Base-by-base conservation (phyloP, 2,329 filamentous ascomycete genomes). In the Metarhizium guizhouense region DNA sequence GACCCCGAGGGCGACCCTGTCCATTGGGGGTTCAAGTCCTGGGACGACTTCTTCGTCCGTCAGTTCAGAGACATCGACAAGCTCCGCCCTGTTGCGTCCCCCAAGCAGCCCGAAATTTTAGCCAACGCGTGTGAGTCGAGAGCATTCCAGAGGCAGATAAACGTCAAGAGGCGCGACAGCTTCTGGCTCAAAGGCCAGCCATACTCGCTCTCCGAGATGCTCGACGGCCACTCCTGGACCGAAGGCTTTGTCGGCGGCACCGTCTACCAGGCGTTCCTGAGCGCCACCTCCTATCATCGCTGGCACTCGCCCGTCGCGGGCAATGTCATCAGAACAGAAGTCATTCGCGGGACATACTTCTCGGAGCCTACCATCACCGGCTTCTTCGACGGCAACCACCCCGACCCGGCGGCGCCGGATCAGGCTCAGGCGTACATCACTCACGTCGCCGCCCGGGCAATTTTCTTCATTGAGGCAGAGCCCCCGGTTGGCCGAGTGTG, bases 151-250 rank as follows among this genome's bases (percentile, higher is more conserved):
- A 63, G 84, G 2, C 72, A 70, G 4, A 69, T 66, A 20, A 61
- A 79, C 47, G 79, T 82, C 51, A 74, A 79, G 52, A 70, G 79
- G 1, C 79, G 79, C 18, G 83, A 86, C 62, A 68, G 68, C 7
- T 89, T 89, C 73, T 88, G 83, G 78, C 74, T 84, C 63, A 89
- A 88, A 65, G 78, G 76, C 6, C 84, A 87, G 67, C 83, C 84
- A 0, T 89, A 88, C 69, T 86, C 82, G 0, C 67, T 86, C 16
- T 61, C 72, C 2, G 80, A 87, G 63, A 87, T 87, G 81, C 73
- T 89, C 3, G 77, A 72, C 0, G 69, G 81, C 61, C 81, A 86
- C 61, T 63, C 72, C 0, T 65, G 81, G 1, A 72, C 81, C 0
- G 61, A 72, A 6, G 63, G 79, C 1, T 89, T 88, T 60, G 76